Conservation (phyloP, 805 yeast genomes). For the Nakazawaea molendinolei region DNA sequence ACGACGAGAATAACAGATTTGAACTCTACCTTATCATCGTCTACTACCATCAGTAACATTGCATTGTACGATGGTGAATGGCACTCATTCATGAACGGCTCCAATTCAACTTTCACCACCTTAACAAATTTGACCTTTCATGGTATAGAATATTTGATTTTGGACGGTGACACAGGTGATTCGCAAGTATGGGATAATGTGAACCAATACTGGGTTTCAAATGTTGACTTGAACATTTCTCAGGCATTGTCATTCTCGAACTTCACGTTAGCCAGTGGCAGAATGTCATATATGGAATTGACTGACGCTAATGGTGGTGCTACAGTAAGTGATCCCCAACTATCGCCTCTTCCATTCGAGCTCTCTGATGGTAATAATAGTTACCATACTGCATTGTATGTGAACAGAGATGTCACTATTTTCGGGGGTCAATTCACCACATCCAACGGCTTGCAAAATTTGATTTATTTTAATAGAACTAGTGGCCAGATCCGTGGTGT, state of each 20-base stretch:
- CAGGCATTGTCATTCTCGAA: slow-evolving; percentile 16
- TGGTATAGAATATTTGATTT: slow-evolving; percentile 33
- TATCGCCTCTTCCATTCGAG: slow-evolving; percentile 20
- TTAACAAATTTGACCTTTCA: slow-evolving; percentile 31
- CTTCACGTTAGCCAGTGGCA: slow-evolving; percentile 15
- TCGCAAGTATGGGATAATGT: slow-evolving; percentile 36
- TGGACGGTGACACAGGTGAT: slow-evolving; percentile 22
- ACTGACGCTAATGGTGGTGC: slow-evolving; percentile 24
- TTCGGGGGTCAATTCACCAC: slow-evolving; percentile 53
- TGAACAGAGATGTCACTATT: slow-evolving; percentile 43
- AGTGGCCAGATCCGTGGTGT: slow-evolving; percentile 10
- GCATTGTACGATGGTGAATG: slow-evolving; percentile 35
- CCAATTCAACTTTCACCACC: slow-evolving; percentile 13
- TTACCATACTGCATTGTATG: slow-evolving; percentile 29
- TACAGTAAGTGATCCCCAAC: slow-evolving; percentile 22
- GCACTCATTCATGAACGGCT: slow-evolving; percentile 33
- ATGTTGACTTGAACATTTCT: slow-evolving; percentile 25
- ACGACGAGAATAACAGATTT: slow-evolving; percentile 15
- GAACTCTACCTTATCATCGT: slow-evolving; percentile 15
- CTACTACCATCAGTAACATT: slow-evolving; percentile 12
- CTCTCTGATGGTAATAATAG: slow-evolving; percentile 17
- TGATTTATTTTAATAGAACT: slow-evolving; percentile 17
- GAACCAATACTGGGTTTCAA: slow-evolving; percentile 28
- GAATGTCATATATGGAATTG: slow-evolving; percentile 15
- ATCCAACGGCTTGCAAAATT: slow-evolving; percentile 14